These are phyloP conservation scores for Diplodia intermedia DNA, from an alignment of 2,329 filamentous ascomycete species.

Conservation along the genomic window DNA sequence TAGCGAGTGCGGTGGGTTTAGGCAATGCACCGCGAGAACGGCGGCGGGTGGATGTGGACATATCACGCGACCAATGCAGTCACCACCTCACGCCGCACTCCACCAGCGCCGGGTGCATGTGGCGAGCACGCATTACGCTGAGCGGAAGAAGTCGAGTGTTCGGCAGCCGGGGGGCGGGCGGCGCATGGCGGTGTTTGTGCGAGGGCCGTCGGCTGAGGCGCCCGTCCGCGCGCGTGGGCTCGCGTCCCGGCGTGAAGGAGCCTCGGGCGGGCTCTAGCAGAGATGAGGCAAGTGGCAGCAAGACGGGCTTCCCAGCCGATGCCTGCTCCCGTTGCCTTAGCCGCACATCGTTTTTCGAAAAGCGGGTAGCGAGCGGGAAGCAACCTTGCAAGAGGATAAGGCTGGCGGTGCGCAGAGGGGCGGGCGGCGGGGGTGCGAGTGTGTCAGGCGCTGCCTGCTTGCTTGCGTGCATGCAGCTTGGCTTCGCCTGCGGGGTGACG, in stretches of 20 bases:
- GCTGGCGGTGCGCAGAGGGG: constrained; percentile 3
- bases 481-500: constrained; percentile 8
- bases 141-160: constrained; percentile 3
- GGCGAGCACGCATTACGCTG: neutral
- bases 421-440: constrained; percentile 17
- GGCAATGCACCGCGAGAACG: constrained; percentile 24
- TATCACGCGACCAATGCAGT: constrained; percentile 14
- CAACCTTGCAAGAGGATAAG: constrained; percentile 17
- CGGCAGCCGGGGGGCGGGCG: neutral
- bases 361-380: constrained; percentile 29
- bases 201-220: neutral
- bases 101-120: constrained; percentile 5
- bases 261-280: constrained; percentile 14
- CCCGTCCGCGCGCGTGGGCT: constrained; percentile 4
- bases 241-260: neutral
- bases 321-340: constrained; percentile 17
- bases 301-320: constrained; percentile 6
- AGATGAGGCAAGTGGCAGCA: neutral
- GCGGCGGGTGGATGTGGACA: constrained; percentile 1
- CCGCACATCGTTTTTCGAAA: constrained; percentile 27
- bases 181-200: neutral
- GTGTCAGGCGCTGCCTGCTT: constrained; percentile 21
- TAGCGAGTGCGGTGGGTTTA: neutral
- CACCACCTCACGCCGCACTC: constrained; percentile 11
- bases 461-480: constrained; percentile 23